Conservation (phyloP, 2,329 filamentous ascomycete genomes). For the Colletotrichum agaves region DNA sequence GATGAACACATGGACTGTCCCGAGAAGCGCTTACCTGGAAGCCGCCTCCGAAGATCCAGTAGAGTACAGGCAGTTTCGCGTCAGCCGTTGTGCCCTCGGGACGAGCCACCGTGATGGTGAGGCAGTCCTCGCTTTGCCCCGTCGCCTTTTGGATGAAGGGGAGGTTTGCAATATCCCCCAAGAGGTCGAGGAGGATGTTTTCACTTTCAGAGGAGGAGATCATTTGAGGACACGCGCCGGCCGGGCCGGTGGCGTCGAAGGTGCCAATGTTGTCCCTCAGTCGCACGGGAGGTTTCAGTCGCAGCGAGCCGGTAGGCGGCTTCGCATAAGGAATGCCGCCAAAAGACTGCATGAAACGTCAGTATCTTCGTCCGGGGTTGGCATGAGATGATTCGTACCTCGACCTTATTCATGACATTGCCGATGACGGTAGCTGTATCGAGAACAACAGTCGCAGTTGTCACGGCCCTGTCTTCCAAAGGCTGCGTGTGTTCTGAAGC, state of each 20-base stretch:
- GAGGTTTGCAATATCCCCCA: constrained; percentile 53
- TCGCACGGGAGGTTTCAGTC: constrained; percentile 68
- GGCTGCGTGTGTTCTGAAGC: constrained; percentile 19
- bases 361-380: too few relatives aligned
- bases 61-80: constrained; percentile 63
- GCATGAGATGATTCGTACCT: constrained; percentile 42
- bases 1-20: background rate
- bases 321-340: constrained; percentile 73
- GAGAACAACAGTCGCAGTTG: constrained; percentile 36
- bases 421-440: constrained; percentile 41
- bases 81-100: constrained; percentile 54
- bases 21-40: constrained; percentile 45
- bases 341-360: constrained; percentile 52
- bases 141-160: constrained; percentile 56
- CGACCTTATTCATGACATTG: constrained; percentile 50
- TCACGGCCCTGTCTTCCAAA: constrained; percentile 28
- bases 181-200: constrained; percentile 47
- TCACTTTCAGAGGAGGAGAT: constrained; percentile 42
- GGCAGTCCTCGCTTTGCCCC: constrained; percentile 62
- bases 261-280: constrained; percentile 61
- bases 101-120: constrained; percentile 59
- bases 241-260: constrained; percentile 59
- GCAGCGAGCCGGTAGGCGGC: constrained; percentile 65
- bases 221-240: constrained; percentile 70
- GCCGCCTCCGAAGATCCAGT: constrained; percentile 68